Percentiles rank a stretch among this genome's conserved stretches.
phyloP scores from a whole-genome alignment of 2,329 filamentous ascomycete genomes.

The Sporothrix phasma region DNA sequence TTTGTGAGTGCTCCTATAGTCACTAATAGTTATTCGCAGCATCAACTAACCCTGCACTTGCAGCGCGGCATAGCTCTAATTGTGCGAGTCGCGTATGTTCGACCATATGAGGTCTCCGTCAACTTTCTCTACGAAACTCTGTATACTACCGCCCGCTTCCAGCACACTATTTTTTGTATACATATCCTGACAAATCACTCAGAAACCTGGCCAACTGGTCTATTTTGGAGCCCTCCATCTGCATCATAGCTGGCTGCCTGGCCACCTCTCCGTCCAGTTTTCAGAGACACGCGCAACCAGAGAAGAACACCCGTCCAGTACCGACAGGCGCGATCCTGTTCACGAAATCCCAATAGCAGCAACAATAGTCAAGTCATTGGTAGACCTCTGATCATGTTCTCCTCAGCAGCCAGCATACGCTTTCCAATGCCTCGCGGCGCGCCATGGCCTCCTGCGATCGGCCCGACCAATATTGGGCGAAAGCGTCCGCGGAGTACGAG shows the following conservation, averaged over 20 bases:
- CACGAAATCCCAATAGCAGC: background rate
- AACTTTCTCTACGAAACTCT: conserved; percentile 26
- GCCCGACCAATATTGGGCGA: background rate
- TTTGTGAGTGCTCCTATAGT: no score
- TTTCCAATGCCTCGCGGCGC: background rate
- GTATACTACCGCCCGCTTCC: conserved; percentile 18
- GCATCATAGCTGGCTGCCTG: conserved; percentile 28
- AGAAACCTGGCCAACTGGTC: conserved; percentile 32
- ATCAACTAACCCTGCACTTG: background rate
- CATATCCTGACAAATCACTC: background rate
- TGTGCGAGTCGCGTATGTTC: conserved; percentile 29
- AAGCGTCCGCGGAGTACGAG: conserved; percentile 8
- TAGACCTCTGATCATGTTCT: background rate
- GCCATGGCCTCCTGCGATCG: background rate
- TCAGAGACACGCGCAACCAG: conserved; percentile 6
- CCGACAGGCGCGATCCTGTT: background rate
- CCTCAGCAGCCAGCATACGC: background rate
- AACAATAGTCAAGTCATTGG: conserved; percentile 3
- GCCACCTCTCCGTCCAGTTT: conserved; percentile 24
- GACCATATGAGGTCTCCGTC: conserved; percentile 21
- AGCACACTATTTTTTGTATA: background rate
- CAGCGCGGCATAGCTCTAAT: conserved; percentile 33
- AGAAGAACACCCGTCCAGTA: background rate
- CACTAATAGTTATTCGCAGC: no score
- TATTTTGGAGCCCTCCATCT: conserved; percentile 30